These are phyloP conservation scores for Fomes fomentarius DNA, from an alignment of 1,284 basidiomycete genomes.

Conservation along the genomic window DNA sequence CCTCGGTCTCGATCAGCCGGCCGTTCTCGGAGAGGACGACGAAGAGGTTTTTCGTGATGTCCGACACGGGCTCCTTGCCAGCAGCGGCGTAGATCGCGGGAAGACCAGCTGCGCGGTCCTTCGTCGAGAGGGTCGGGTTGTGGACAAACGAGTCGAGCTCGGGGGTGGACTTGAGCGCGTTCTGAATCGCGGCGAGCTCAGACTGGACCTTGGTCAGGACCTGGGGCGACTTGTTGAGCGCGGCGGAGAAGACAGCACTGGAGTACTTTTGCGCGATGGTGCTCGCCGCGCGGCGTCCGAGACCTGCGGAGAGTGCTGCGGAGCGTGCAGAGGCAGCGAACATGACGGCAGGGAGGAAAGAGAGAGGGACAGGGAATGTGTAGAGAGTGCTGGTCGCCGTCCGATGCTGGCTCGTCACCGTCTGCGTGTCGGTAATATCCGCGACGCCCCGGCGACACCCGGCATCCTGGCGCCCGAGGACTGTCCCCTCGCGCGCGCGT, in stretches of 20 bases:
- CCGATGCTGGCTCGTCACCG: constrained; percentile 20
- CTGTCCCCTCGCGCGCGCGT: background rate
- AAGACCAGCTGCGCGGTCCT: constrained; percentile 78
- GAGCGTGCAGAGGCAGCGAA: constrained; percentile 50
- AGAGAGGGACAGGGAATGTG: background rate
- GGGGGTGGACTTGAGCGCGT: constrained; percentile 64
- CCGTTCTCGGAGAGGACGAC: constrained; percentile 93
- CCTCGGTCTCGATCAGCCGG: constrained; percentile 81
- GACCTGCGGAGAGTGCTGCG: constrained; percentile 43
- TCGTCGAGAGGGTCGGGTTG: constrained; percentile 88
- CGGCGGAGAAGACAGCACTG: constrained; percentile 91
- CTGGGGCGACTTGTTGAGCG: constrained; percentile 83
- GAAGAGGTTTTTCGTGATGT: constrained; percentile 94
- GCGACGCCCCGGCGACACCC: constrained; percentile 12
- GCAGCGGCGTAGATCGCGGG: constrained; percentile 62
- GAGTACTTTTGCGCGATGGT: constrained; percentile 91
- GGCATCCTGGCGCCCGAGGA: constrained; percentile 1
- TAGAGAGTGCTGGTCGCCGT: constrained; percentile 15
- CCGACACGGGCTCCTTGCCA: constrained; percentile 77
- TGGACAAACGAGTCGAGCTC: constrained; percentile 74
- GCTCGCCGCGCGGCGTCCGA: constrained; percentile 71
- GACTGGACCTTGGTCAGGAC: constrained; percentile 80
- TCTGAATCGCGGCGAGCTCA: constrained; percentile 77
- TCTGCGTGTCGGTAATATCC: constrained; percentile 26
- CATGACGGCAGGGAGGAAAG: constrained; percentile 30